Conservation (phyloP, 2,329 filamentous ascomycete species). For the Claviceps sp. region DNA sequence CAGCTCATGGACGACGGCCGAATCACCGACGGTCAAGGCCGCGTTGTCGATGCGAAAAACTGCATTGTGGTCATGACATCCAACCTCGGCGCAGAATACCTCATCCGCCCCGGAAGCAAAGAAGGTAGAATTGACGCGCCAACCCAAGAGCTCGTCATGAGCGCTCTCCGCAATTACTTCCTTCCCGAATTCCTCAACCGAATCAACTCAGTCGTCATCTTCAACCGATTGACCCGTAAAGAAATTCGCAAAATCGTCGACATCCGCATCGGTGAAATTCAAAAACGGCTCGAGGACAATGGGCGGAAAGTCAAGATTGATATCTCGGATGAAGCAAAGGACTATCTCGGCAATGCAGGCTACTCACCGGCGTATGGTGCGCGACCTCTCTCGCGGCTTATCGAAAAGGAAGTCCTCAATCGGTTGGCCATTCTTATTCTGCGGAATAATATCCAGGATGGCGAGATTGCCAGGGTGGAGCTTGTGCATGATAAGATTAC, state of each 20-base stretch:
- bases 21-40: slow-evolving; percentile 94
- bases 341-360: slow-evolving; percentile 81
- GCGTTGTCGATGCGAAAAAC: slow-evolving; percentile 89
- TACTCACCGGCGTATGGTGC: slow-evolving; percentile 96
- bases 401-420: slow-evolving; percentile 96
- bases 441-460: slow-evolving; percentile 70
- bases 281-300: slow-evolving; percentile 78
- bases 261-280: slow-evolving; percentile 73
- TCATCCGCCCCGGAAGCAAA: slow-evolving; percentile 62
- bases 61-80: slow-evolving; percentile 99
- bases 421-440: slow-evolving; percentile 83
- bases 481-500: slow-evolving; percentile 67
- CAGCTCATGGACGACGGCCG: slow-evolving; percentile 99
- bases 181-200: slow-evolving; percentile 97
- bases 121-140: slow-evolving; percentile 78
- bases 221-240: slow-evolving; percentile 80
- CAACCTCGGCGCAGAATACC: slow-evolving; percentile 87
- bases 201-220: slow-evolving; percentile 92
- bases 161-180: slow-evolving; percentile 86
- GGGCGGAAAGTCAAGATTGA: slow-evolving; percentile 73
- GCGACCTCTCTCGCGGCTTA: slow-evolving; percentile 72
- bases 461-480: slow-evolving; percentile 68
- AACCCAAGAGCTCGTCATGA: slow-evolving; percentile 83
- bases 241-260: slow-evolving; percentile 97
- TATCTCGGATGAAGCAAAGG: slow-evolving; percentile 74